Evolutionary conservation across 352 stramenopile genomes (phyloP).

Genomic region (Phytophthora colocasiae): DNA sequence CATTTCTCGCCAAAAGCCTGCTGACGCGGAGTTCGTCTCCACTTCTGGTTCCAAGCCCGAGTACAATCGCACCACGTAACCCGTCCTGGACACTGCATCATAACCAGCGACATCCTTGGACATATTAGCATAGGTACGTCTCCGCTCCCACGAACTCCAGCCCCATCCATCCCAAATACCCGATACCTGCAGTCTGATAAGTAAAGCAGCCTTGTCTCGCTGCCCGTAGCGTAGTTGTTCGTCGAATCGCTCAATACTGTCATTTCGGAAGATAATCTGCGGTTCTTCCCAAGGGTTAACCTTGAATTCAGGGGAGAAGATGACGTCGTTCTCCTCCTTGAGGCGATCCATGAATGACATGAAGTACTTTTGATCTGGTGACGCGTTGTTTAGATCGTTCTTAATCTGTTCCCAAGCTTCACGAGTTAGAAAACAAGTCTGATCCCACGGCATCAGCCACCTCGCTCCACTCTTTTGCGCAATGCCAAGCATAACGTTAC

Average conservation of each 20-base stretch:
- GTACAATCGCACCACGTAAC: constrained; percentile 60
- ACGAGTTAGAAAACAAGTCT: constrained; percentile 56
- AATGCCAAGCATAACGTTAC: constrained; percentile 59
- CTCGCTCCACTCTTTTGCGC: constrained; percentile 38
- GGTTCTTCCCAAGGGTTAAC: constrained; percentile 58
- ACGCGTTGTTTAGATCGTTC: constrained; percentile 25
- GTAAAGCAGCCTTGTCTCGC: constrained; percentile 57
- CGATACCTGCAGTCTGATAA: constrained; percentile 49
- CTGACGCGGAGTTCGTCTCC: constrained; percentile 33
- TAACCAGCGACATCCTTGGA: constrained; percentile 43
- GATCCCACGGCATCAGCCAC: constrained; percentile 65
- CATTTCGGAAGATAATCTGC: constrained; percentile 62
- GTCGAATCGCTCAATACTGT: constrained; percentile 58
- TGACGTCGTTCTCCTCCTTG: constrained; percentile 49
- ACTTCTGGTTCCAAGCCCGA: constrained; percentile 39
- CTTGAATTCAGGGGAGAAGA: constrained; percentile 44
- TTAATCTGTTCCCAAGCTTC: constrained; percentile 56
- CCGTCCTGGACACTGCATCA: constrained; percentile 39
- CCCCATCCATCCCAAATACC: constrained; percentile 58
- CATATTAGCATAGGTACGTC: constrained; percentile 46
- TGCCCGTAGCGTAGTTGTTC: constrained; percentile 60
- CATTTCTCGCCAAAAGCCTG: constrained; percentile 53
- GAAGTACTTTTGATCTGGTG: constrained; percentile 53
- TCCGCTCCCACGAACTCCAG: constrained; percentile 52
- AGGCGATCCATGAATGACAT: constrained; percentile 62